Percentiles rank a stretch among this genome's conserved stretches.
Evolutionary conservation across 129 eudicot species (phyloP).

Genomic region (Flaveria ramosissima): DNA sequence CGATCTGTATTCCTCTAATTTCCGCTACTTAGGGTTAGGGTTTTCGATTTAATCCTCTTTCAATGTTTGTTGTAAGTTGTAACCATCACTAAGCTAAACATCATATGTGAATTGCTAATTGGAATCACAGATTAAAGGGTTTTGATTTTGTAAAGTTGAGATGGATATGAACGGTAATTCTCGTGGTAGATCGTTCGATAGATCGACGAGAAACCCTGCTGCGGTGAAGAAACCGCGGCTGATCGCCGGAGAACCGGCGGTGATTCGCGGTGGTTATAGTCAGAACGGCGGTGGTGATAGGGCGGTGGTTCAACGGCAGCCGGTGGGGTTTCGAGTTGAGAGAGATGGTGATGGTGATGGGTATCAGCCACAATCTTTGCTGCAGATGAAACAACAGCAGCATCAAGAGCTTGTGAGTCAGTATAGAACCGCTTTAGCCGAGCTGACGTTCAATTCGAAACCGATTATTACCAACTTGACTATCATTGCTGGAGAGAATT

Average conservation of each 20-base stretch:
- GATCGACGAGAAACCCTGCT: constrained; percentile 54
- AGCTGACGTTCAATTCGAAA: constrained; percentile 90
- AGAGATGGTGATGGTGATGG: constrained; percentile 41
- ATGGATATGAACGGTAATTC: constrained; percentile 66
- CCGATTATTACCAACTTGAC: constrained; percentile 95
- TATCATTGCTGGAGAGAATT: constrained; percentile 92
- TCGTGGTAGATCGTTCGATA: constrained; percentile 62
- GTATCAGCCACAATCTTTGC: constrained; percentile 55
- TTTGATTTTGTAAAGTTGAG: constrained; percentile 11
- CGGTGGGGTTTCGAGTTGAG: constrained; percentile 26
- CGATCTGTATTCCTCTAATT: constrained; percentile 18
- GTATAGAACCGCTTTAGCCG: constrained; percentile 78
- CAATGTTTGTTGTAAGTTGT: constrained; percentile 30
- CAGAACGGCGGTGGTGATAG: constrained; percentile 21
- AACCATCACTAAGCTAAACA: constrained; percentile 14
- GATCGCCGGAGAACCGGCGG: constrained; percentile 41
- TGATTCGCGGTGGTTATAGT: constrained; percentile 15
- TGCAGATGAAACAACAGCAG: constrained; percentile 35
- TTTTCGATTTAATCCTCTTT: not conserved
- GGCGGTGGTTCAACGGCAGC: constrained; percentile 23
- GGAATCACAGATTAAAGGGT: constrained; percentile 30
- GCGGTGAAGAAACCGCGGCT: constrained; percentile 69
- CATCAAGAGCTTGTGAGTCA: constrained; percentile 82
- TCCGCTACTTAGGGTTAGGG: constrained; percentile 38
- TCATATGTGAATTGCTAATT: constrained; percentile 11